phyloP scores from a whole-genome alignment of 495 filamentous ascomycete species.

The Daldinia loculata region DNA sequence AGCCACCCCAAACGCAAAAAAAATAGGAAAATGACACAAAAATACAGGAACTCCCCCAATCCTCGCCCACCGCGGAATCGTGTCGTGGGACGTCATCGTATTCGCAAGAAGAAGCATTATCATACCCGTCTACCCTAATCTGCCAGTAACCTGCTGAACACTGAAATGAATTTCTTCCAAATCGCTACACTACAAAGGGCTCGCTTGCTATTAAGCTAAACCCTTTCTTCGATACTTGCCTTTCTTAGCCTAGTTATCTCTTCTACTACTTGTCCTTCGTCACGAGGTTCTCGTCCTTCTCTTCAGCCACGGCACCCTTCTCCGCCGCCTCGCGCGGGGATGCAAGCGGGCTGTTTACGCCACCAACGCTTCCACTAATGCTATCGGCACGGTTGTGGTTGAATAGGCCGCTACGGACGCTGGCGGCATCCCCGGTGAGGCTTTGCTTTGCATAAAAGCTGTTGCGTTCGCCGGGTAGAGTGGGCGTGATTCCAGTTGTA shows the following conservation, averaged over 20 bases:
- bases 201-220: background rate
- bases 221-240: background rate
- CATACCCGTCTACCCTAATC: conserved; percentile 18
- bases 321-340: conserved; percentile 60
- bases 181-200: background rate
- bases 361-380: conserved; percentile 76
- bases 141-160: conserved; percentile 8
- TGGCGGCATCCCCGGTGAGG: conserved; percentile 72
- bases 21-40: background rate
- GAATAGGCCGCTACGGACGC: conserved; percentile 77
- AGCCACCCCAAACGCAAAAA: conserved; percentile 6
- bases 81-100: conserved; percentile 24
- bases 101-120: conserved; percentile 8
- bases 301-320: conserved; percentile 42
- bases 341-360: conserved; percentile 68
- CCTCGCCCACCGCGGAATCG: conserved; percentile 5
- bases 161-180: background rate
- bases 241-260: background rate
- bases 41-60: background rate
- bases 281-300: conserved; percentile 40
- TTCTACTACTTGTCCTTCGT: conserved; percentile 27
- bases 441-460: conserved; percentile 82
- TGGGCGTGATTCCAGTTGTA: conserved; percentile 72
- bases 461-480: conserved; percentile 75
- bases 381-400: conserved; percentile 85